Percentiles rank a stretch among this genome's conserved stretches.
Conservation (phyloP, 1,139 yeast species). For the Debaryomycetaceae sp. region DNA sequence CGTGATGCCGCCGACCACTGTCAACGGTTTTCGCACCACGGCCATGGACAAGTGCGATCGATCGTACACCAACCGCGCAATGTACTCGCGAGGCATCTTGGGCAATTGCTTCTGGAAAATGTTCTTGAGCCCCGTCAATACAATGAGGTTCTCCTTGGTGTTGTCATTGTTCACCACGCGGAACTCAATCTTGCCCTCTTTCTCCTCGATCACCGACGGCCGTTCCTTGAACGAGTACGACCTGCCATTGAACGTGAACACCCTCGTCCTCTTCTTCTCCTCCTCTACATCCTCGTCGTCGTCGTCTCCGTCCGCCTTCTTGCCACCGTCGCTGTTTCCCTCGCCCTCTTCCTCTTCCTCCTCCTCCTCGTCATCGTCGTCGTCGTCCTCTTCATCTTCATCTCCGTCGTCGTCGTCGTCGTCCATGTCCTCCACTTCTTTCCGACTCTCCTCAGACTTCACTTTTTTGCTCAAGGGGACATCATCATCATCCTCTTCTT, state of each 20-base stretch:
- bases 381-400: conserved; percentile 13
- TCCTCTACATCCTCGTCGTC: conserved; percentile 51
- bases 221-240: conserved; percentile 84
- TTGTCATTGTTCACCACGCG: conserved; percentile 95
- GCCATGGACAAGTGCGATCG: conserved; percentile 94
- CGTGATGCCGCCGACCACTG: conserved; percentile 97
- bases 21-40: conserved; percentile 85
- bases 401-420: conserved; percentile 8
- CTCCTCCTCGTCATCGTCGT: conserved; percentile 8
- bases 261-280: conserved; percentile 49
- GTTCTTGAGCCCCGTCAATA: conserved; percentile 89
- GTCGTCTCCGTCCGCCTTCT: conserved; percentile 32
- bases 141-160: conserved; percentile 80
- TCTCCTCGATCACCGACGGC: conserved; percentile 90
- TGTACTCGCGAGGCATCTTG: conserved; percentile 97
- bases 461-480: conserved; percentile 34
- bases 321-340: conserved; percentile 18
- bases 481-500: conserved; percentile 26
- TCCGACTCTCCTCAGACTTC: conserved; percentile 12
- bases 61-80: conserved; percentile 90
- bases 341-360: conserved; percentile 15
- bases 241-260: conserved; percentile 64
- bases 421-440: conserved; percentile 11
- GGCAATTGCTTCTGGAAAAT: conserved; percentile 97
- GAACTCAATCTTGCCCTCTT: conserved; percentile 87